A percentile compares a stretch with the other conserved stretches of the same genome.
phyloP scores from a whole-genome alignment of 257 asterid genomes.

The Henckelia pumila region DNA sequence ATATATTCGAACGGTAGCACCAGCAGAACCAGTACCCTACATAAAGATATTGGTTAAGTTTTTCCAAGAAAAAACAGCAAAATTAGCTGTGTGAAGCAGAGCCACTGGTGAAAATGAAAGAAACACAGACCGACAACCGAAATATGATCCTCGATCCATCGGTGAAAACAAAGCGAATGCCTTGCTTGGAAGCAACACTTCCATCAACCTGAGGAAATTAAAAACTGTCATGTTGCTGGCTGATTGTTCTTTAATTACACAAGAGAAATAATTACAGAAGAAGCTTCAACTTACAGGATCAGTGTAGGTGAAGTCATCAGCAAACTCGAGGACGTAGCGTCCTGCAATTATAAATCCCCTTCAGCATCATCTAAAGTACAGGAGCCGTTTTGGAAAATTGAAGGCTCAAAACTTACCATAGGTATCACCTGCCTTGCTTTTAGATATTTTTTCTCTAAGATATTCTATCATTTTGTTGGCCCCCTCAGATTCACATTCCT shows the following conservation, averaged over 20 bases:
- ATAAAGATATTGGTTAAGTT: conserved; percentile 20
- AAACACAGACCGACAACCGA: conserved; percentile 69
- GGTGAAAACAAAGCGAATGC: conserved; percentile 78
- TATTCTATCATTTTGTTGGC: conserved; percentile 73
- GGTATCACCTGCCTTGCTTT: conserved; percentile 68
- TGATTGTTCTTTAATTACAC: background rate
- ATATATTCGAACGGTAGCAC: conserved; percentile 86
- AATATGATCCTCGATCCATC: conserved; percentile 94
- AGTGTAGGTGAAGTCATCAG: conserved; percentile 88
- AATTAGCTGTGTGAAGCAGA: background rate
- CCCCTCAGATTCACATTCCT: conserved; percentile 93
- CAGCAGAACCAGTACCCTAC: conserved; percentile 98
- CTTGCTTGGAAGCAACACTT: conserved; percentile 86
- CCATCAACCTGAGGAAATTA: conserved; percentile 72
- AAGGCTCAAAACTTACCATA: conserved; percentile 47
- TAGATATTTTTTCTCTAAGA: conserved; percentile 68
- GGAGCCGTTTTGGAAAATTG: background rate
- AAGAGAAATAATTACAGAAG: conserved; percentile 12
- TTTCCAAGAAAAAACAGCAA: background rate
- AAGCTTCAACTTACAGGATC: conserved; percentile 76
- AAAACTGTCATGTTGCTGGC: conserved; percentile 20
- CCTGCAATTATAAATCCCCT: conserved; percentile 45
- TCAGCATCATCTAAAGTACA: conserved; percentile 19
- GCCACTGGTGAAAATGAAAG: background rate
- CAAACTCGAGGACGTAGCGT: conserved; percentile 71